Percentiles rank a stretch among this genome's conserved stretches.
These are phyloP conservation scores for Alternaria solani DNA, from an alignment of 2,329 filamentous ascomycete genomes.

Conservation along the genomic window DNA sequence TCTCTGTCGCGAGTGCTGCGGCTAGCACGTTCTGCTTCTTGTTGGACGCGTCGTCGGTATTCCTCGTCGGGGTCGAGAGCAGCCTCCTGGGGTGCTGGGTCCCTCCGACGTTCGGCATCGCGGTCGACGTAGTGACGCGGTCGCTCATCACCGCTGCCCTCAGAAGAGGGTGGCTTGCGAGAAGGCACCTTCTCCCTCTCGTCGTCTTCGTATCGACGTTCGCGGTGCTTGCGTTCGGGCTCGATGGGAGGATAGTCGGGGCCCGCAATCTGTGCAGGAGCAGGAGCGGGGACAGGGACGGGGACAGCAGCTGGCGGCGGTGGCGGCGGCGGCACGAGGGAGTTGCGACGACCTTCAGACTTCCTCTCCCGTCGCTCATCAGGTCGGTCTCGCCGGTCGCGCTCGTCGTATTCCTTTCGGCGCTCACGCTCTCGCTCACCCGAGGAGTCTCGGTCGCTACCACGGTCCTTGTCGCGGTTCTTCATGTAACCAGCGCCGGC, in stretches of 20 bases:
- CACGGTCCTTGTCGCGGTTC: conserved; percentile 42
- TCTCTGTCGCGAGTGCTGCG: conserved; percentile 39
- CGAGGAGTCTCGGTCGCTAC: conserved; percentile 18
- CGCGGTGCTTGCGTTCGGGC: conserved; percentile 38
- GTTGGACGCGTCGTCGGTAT: conserved; percentile 58
- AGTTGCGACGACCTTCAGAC: conserved; percentile 29
- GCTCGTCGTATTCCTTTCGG: conserved; percentile 41
- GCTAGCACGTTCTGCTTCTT: conserved; percentile 53
- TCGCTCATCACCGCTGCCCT: conserved; percentile 46
- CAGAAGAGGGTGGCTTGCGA: conserved; percentile 41
- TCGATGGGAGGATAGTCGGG: conserved; percentile 29
- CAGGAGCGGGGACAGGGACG: conserved; percentile 23
- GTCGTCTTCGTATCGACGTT: conserved; percentile 47
- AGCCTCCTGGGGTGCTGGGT: conserved; percentile 38
- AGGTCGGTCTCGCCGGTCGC: conserved; percentile 33
- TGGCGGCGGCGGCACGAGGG: conserved; percentile 23
- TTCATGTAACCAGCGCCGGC: conserved; percentile 44
- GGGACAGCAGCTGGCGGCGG: conserved; percentile 26
- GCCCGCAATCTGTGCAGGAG: conserved; percentile 22
- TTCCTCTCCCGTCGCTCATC: conserved; percentile 40
- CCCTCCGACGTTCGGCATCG: conserved; percentile 45
- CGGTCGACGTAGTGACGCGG: conserved; percentile 49
- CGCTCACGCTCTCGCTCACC: conserved; percentile 53
- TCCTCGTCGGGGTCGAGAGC: conserved; percentile 59
- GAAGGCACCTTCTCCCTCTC: conserved; percentile 32